Percentiles rank a stretch among this genome's conserved stretches.
Conservation (phyloP, 2,329 filamentous ascomycete genomes). For the Sporothrix pallida region DNA sequence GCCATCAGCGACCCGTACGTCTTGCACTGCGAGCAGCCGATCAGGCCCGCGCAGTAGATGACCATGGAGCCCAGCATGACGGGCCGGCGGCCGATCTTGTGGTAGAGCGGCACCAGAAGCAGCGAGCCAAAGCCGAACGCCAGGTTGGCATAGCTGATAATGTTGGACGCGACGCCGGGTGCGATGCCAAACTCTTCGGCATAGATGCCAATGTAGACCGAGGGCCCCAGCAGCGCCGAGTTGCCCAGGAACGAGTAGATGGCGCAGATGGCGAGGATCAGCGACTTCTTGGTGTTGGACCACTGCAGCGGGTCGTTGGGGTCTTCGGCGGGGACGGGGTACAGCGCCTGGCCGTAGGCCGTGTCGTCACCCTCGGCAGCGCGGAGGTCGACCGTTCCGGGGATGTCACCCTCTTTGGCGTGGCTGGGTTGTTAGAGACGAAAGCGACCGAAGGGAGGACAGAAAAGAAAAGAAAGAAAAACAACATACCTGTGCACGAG, state of each 20-base stretch:
- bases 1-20: conserved; percentile 49
- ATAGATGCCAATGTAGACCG: conserved; percentile 63
- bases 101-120: conserved; percentile 62
- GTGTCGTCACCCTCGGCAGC: conserved; percentile 63
- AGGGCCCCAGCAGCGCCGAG: conserved; percentile 60
- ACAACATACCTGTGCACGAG: conserved; percentile 36
- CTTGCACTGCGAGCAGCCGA: conserved; percentile 48
- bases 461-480: neutral
- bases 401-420: conserved; percentile 41
- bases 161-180: conserved; percentile 57
- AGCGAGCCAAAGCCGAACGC: conserved; percentile 64
- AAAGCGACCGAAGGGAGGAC: conserved; percentile 25
- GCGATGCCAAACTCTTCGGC: conserved; percentile 58
- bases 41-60: conserved; percentile 49
- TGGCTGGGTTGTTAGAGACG: conserved; percentile 36
- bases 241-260: conserved; percentile 65
- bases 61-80: conserved; percentile 51
- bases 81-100: conserved; percentile 54
- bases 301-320: conserved; percentile 67
- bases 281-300: conserved; percentile 60
- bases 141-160: conserved; percentile 66
- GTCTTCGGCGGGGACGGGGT: conserved; percentile 64
- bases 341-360: conserved; percentile 64
- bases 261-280: conserved; percentile 60
- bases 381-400: conserved; percentile 42